phyloP scores from a whole-genome alignment of 2,329 filamentous ascomycete genomes.

The Lecanicillium sp. region DNA sequence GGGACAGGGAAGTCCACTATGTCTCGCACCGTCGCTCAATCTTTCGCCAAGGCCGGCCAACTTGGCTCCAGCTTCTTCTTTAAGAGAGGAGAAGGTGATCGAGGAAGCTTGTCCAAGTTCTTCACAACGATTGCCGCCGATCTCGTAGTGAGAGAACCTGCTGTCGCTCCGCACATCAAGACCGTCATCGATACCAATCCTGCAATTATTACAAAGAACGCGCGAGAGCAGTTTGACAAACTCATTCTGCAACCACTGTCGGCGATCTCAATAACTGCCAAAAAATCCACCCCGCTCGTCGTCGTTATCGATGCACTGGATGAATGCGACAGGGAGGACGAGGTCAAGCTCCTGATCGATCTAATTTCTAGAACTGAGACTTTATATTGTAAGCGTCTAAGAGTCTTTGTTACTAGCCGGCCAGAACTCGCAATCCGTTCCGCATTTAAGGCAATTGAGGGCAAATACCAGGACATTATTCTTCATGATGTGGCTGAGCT shows the following conservation, averaged over 20 bases:
- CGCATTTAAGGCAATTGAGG: constrained; percentile 22
- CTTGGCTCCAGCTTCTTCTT: constrained; percentile 16
- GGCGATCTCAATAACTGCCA: neutral
- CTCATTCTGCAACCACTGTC: constrained; percentile 1
- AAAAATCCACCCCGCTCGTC: constrained; percentile 7
- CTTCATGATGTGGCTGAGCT: constrained; percentile 26
- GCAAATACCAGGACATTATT: constrained; percentile 20
- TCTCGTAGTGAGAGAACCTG: constrained; percentile 19
- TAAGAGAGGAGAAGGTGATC: constrained; percentile 25
- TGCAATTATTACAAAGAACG: neutral
- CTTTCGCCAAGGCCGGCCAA: neutral
- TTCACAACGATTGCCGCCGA: constrained; percentile 29
- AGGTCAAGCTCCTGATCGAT: constrained; percentile 17
- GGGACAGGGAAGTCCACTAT: constrained; percentile 30
- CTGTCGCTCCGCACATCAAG: neutral
- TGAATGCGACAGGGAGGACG: constrained; percentile 2
- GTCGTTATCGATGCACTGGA: constrained; percentile 6
- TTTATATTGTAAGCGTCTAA: constrained; percentile 11
- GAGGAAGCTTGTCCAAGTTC: constrained; percentile 24
- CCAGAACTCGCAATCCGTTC: constrained; percentile 30
- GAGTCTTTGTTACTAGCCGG: constrained; percentile 34
- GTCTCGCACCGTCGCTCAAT: constrained; percentile 19
- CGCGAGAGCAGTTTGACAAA: constrained; percentile 1
- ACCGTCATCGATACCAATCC: neutral
- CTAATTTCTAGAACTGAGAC: no score